Percentiles rank a stretch among this genome's conserved stretches.
phyloP scores from a whole-genome alignment of 139 green algal species.

The Chlamydomonas sp. region DNA sequence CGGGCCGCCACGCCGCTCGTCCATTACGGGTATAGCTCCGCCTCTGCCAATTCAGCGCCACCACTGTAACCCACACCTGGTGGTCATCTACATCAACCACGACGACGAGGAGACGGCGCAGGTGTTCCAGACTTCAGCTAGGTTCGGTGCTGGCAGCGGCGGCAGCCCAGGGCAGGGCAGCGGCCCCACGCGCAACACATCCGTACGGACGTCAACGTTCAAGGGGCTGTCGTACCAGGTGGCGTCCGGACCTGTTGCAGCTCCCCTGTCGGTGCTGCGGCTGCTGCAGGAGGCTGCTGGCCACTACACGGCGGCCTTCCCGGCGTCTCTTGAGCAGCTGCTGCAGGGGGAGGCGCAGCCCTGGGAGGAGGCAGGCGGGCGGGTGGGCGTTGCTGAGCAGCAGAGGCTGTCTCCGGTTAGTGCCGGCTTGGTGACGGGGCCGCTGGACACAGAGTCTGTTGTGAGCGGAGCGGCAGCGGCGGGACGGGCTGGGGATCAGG shows the following conservation, averaged over 20 bases:
- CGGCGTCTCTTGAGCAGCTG: not conserved
- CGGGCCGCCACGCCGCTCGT: no score
- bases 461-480: no score
- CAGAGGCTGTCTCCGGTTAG: no score
- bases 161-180: not conserved
- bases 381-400: no score
- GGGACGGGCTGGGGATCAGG: no score
- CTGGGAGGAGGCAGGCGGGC: no score
- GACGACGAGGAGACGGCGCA: not conserved
- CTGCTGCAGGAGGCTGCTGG: not conserved
- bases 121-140: not conserved
- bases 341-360: no score
- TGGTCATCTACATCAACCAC: not conserved
- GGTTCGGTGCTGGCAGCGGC: no score
- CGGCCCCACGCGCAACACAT: not conserved
- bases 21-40: not conserved
- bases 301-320: conserved; percentile 15
- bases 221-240: conserved; percentile 6
- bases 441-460: no score
- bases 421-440: no score
- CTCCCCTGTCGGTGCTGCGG: not conserved
- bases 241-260: not conserved
- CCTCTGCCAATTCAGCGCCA: not conserved
- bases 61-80: not conserved
- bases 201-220: conserved; percentile 1